Evolutionary conservation across 441 rosid species (phyloP).

Genomic region (Manihot esculenta): DNA sequence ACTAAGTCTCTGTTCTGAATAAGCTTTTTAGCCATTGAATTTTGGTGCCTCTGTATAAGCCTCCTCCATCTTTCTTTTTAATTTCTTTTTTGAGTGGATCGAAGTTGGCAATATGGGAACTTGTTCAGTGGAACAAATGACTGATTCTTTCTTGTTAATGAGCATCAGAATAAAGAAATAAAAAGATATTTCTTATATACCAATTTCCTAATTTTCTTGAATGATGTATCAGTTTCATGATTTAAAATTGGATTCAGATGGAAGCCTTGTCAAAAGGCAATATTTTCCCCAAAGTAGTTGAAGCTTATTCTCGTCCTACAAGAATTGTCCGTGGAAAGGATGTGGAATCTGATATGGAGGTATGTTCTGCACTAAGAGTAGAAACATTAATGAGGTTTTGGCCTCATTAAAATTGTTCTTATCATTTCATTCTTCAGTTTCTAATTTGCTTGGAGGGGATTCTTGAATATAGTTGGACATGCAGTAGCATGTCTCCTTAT

Average conservation of each 20-base stretch:
- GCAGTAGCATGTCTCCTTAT: conserved; percentile 5
- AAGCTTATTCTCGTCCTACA: conserved; percentile 97
- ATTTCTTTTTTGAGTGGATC: background rate
- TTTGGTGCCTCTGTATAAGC: background rate
- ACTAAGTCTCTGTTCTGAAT: background rate
- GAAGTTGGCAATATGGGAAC: background rate
- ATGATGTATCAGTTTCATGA: conserved; percentile 7
- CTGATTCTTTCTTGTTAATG: background rate
- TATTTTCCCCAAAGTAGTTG: conserved; percentile 72
- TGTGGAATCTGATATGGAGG: conserved; percentile 59
- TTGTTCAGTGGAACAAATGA: background rate
- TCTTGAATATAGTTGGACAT: background rate
- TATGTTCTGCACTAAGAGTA: conserved; percentile 22
- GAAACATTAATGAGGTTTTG: background rate
- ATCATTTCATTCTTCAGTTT: background rate
- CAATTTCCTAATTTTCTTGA: conserved; percentile 5
- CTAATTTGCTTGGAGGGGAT: background rate
- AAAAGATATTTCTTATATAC: background rate
- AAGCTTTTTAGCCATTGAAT: background rate
- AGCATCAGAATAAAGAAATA: background rate
- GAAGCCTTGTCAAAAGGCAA: conserved; percentile 62
- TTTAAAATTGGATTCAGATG: conserved; percentile 54
- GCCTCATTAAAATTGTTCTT: background rate
- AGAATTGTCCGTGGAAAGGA: conserved; percentile 95
- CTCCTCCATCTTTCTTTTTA: background rate